A percentile compares a stretch with the other conserved stretches of the same genome.
Evolutionary conservation across 2,329 filamentous ascomycete genomes (phyloP).

Genomic region (Hypoxylon sp.): DNA sequence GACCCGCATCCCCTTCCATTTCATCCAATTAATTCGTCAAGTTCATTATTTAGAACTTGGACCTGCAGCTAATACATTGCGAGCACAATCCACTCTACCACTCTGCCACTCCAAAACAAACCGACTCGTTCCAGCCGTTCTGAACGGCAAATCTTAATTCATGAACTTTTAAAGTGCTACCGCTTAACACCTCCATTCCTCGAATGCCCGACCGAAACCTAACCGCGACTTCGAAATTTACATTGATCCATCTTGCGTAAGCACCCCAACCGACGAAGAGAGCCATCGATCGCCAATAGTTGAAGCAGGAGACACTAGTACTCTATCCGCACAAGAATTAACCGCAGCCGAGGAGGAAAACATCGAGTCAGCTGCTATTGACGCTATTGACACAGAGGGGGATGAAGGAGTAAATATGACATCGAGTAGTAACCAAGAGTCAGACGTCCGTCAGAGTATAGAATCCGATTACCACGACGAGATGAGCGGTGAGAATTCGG

Average conservation of each 20-base stretch:
- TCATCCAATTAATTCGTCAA: conserved; percentile 33
- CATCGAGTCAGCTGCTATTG: not conserved
- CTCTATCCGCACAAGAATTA: conserved; percentile 20
- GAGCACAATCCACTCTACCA: conserved; percentile 28
- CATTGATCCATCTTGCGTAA: conserved; percentile 62
- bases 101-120: conserved; percentile 28
- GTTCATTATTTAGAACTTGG: conserved; percentile 31
- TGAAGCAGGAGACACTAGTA: conserved; percentile 5
- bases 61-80: conserved; percentile 30
- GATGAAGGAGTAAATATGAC: conserved; percentile 21
- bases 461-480: conserved; percentile 37
- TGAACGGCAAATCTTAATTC: conserved; percentile 12
- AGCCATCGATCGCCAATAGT: conserved; percentile 40
- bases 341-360: not conserved
- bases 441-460: conserved; percentile 45
- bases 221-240: conserved; percentile 63
- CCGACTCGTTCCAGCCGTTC: conserved; percentile 4
- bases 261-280: conserved; percentile 58
- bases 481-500: conserved; percentile 48
- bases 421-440: conserved; percentile 2
- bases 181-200: conserved; percentile 8
- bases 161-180: not conserved
- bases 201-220: conserved; percentile 48
- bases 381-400: conserved; percentile 21
- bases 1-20: conserved; percentile 35